Evolutionary conservation across 345 rosid species (phyloP).

Genomic region (Salix caprea): DNA sequence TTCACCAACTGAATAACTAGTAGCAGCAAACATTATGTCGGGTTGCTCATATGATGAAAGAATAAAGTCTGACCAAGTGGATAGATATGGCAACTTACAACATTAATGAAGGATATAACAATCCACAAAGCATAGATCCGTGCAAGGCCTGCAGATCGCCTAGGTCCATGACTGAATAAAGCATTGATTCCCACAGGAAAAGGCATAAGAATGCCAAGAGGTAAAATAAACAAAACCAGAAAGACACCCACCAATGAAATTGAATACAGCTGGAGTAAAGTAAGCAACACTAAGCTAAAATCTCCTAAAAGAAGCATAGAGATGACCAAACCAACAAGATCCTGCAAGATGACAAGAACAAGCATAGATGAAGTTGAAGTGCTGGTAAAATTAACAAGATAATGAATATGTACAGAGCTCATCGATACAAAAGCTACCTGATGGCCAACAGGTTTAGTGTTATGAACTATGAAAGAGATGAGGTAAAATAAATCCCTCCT

Average conservation of each 20-base stretch:
- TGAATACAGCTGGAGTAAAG: constrained; percentile 94
- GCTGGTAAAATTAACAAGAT: not conserved
- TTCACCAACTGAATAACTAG: not conserved
- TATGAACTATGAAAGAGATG: constrained; percentile 87
- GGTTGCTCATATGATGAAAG: not conserved
- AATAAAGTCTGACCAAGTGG: not conserved
- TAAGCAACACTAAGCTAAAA: constrained; percentile 96
- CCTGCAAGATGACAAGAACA: constrained; percentile 44
- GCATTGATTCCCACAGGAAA: constrained; percentile 99
- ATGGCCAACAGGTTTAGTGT: constrained; percentile 97
- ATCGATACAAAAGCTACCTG: constrained; percentile 46
- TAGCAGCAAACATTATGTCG: not conserved
- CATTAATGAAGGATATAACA: constrained; percentile 73
- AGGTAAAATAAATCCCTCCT: constrained; percentile 78
- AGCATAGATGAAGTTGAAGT: not conserved
- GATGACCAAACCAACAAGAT: constrained; percentile 97
- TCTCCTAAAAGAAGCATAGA: constrained; percentile 96
- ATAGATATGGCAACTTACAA: constrained; percentile 52
- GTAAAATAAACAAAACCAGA: constrained; percentile 80
- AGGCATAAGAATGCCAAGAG: constrained; percentile 89
- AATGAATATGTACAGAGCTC: not conserved
- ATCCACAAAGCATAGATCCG: constrained; percentile 97
- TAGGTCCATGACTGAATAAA: constrained; percentile 92
- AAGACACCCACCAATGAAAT: constrained; percentile 77
- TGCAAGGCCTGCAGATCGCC: constrained; percentile 95